Percentiles rank a stretch among this genome's conserved stretches.
phyloP scores from a whole-genome alignment of 2,329 filamentous ascomycete genomes.

The Colletotrichum lupini region DNA sequence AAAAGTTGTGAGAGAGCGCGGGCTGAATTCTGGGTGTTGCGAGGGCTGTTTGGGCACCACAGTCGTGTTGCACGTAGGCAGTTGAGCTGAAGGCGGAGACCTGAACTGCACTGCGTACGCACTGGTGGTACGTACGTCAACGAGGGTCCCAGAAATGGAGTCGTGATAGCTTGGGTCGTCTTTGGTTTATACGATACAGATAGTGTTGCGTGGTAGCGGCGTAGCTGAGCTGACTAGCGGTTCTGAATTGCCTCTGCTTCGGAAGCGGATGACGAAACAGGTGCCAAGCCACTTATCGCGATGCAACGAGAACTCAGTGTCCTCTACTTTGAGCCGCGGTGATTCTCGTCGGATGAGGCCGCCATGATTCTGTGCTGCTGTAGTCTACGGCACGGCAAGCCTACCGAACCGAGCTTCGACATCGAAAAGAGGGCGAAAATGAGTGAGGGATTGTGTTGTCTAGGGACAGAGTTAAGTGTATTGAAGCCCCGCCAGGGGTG shows the following conservation, averaged over 20 bases:
- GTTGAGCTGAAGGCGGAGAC: conserved; percentile 4
- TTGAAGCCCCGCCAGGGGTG: conserved; percentile 16
- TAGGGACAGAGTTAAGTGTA: conserved; percentile 1
- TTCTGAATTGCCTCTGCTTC: not conserved
- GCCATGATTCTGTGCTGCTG: not conserved
- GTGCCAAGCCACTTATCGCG: conserved; percentile 12
- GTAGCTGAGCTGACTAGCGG: not conserved
- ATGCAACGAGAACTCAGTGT: not conserved
- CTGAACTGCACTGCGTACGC: not conserved
- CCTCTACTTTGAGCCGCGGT: not conserved
- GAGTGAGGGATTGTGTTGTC: conserved; percentile 7
- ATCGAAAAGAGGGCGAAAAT: not conserved
- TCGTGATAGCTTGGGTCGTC: not conserved
- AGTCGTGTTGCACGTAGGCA: not conserved
- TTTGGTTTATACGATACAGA: not conserved
- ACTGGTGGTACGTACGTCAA: conserved; percentile 4
- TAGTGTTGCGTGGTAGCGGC: not conserved
- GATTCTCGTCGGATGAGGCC: not conserved
- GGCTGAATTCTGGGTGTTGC: not conserved
- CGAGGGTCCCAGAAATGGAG: not conserved
- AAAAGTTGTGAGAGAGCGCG: not conserved
- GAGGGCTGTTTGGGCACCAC: not conserved
- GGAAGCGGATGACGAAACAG: not conserved
- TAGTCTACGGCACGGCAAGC: not conserved
- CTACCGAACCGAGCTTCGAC: not conserved